Conservation (phyloP, 306 rosid species). For the Trifolium subterraneum region DNA sequence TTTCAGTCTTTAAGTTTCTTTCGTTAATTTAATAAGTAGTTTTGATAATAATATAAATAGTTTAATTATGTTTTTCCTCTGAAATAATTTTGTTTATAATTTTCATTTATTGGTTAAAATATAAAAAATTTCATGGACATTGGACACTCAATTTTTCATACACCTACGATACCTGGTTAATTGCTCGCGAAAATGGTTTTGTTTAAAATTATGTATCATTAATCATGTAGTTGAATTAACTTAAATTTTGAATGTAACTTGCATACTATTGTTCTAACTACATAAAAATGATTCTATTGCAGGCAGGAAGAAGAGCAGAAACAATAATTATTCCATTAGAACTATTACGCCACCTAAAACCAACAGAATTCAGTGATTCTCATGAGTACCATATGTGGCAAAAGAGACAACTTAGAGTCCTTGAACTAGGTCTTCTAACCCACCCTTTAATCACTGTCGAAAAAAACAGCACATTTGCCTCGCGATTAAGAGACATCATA, state of each 20-base stretch:
- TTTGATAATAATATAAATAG: too few relatives aligned
- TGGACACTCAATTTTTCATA: too few relatives aligned
- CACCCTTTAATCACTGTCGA: slow-evolving; percentile 73
- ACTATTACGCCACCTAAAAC: slow-evolving; percentile 79
- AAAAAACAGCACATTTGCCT: slow-evolving; percentile 63
- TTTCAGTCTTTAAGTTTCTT: too few relatives aligned
- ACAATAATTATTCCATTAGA: slow-evolving; percentile 94
- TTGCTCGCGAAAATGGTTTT: too few relatives aligned
- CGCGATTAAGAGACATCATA: slow-evolving; percentile 74
- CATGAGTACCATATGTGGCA: slow-evolving; percentile 90
- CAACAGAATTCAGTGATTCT: slow-evolving; percentile 83
- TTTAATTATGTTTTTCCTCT: too few relatives aligned
- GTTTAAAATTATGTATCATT: too few relatives aligned
- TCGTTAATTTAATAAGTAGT: too few relatives aligned
- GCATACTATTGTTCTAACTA: neutral
- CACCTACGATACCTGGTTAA: too few relatives aligned
- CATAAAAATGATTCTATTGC: slow-evolving; percentile 21
- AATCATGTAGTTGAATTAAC: too few relatives aligned
- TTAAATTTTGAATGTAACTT: neutral
- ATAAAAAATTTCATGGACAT: too few relatives aligned
- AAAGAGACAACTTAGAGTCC: slow-evolving; percentile 76
- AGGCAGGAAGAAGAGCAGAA: slow-evolving; percentile 90
- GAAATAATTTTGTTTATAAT: too few relatives aligned
- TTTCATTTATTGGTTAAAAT: too few relatives aligned
- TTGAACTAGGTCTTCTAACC: slow-evolving; percentile 75